Percentiles rank a stretch among this genome's conserved stretches.
phyloP scores from a whole-genome alignment of 495 filamentous ascomycete species.

The Trichocladium antarcticum region DNA sequence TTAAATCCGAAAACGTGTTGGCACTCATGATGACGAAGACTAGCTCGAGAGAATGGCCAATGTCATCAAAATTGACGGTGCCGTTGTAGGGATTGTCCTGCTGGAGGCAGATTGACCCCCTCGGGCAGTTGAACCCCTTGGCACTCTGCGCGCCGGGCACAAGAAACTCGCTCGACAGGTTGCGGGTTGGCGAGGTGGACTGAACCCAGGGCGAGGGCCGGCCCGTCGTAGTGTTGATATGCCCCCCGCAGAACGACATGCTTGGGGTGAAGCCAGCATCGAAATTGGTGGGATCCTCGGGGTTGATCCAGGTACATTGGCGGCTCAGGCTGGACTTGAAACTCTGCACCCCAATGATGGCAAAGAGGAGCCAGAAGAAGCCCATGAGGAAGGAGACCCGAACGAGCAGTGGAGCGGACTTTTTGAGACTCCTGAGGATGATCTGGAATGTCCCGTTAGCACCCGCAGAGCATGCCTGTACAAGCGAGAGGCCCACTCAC shows the following conservation, averaged over 20 bases:
- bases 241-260: constrained; percentile 78
- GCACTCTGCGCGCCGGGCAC: constrained; percentile 33
- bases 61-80: constrained; percentile 92
- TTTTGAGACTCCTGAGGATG: constrained; percentile 89
- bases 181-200: constrained; percentile 5
- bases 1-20: constrained; percentile 88
- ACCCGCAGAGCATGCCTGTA: not conserved
- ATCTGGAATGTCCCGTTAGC: constrained; percentile 42
- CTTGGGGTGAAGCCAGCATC: constrained; percentile 39
- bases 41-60: constrained; percentile 76
- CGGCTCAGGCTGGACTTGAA: constrained; percentile 92
- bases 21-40: constrained; percentile 99
- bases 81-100: constrained; percentile 68
- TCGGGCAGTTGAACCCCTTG: constrained; percentile 90
- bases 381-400: constrained; percentile 92
- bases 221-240: constrained; percentile 51
- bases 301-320: constrained; percentile 77
- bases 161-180: constrained; percentile 14
- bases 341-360: constrained; percentile 89
- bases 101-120: constrained; percentile 70
- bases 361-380: constrained; percentile 98
- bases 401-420: constrained; percentile 84
- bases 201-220: constrained; percentile 54
- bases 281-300: constrained; percentile 36
- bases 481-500: constrained; percentile 34